Evolutionary conservation across 805 yeast genomes (phyloP), one percentile per base, ranked within the genome.

Genomic region (Starmerella floricola): DNA sequence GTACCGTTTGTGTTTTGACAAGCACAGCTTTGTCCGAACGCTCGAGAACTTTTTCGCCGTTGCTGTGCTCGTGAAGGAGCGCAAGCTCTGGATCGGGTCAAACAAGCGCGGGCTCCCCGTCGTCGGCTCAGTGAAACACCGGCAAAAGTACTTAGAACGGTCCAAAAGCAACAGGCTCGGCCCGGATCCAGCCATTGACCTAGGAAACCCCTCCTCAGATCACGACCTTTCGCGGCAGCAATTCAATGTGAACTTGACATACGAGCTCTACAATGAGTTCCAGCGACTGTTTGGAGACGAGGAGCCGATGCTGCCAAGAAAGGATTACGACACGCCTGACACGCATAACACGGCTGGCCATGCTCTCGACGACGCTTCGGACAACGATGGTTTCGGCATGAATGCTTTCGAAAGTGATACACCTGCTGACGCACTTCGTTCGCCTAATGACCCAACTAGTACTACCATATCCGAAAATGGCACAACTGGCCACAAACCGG

Each of bases 11-110:
- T 43, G 49, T 20, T 42, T 42, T 19, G 38, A 48, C 20, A 24
- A 20, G 28, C 12, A 20, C 21, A 45, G 45, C 33, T 46, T 42
- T 23, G 41, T 36, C 17, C 38, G 34, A 11, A 42, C 46, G 1
- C 6, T 48, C n/a, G 51, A 48, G 40, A 46, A 48, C 30, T 20
- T 42, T n/a, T 46, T 46, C 17, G 28, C 15, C 11, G 42, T 40
- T 8, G 36, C 42, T 16, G 36, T 24, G 15, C 37, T 48, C 8
- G 29, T 48, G n/a, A 41, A 38, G 10, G 41, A 35, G 17, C 33
- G 34, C 6, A 26, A 31, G 23, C 36, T 46, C 3, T 45, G 48
- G 46, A n/a, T 47, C 6, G 40, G 36, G 2, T 32, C 46, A 2
- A 29, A 41, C 24, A 18, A 34, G 15, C 23, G 29, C 10, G 46